Conservation (phyloP, 208 protist genomes). For the Herpetomonas samuelpessoai region DNA sequence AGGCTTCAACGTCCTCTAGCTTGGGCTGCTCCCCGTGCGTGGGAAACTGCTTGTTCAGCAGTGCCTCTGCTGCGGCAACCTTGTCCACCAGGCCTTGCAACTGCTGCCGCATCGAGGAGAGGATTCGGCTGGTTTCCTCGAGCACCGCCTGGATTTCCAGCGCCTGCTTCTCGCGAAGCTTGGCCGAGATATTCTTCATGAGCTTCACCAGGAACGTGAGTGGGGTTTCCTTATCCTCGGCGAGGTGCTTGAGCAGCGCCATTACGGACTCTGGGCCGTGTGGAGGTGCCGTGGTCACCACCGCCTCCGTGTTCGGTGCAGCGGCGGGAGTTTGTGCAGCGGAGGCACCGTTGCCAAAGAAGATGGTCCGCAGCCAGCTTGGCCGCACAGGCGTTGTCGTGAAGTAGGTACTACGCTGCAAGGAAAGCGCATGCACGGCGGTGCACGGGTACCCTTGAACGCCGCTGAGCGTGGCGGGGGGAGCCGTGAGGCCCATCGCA, state of each 20-base stretch:
- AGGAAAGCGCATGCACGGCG: no score
- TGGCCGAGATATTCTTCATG: not conserved
- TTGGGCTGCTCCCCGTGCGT: not conserved
- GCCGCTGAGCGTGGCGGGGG: no score
- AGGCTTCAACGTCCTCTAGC: conserved; percentile 1
- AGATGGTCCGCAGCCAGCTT: not conserved
- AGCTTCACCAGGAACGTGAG: not conserved
- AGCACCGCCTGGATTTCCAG: not conserved
- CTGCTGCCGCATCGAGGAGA: not conserved
- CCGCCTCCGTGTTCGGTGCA: not conserved
- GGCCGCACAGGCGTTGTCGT: not conserved
- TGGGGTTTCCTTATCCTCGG: not conserved
- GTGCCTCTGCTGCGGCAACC: not conserved
- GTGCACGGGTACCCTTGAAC: no score
- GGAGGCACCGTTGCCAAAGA: not conserved
- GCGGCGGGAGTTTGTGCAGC: not conserved
- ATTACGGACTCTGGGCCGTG: not conserved
- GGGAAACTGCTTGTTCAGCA: not conserved
- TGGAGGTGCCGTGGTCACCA: not conserved
- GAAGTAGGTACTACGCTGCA: not conserved
- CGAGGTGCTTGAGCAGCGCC: not conserved
- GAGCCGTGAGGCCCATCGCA: no score
- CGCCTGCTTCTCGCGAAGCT: not conserved
- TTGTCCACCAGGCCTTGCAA: not conserved
- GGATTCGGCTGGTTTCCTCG: not conserved